phyloP scores from a whole-genome alignment of 164 flowering plant species.

The Euptelea pleiosperma region DNA sequence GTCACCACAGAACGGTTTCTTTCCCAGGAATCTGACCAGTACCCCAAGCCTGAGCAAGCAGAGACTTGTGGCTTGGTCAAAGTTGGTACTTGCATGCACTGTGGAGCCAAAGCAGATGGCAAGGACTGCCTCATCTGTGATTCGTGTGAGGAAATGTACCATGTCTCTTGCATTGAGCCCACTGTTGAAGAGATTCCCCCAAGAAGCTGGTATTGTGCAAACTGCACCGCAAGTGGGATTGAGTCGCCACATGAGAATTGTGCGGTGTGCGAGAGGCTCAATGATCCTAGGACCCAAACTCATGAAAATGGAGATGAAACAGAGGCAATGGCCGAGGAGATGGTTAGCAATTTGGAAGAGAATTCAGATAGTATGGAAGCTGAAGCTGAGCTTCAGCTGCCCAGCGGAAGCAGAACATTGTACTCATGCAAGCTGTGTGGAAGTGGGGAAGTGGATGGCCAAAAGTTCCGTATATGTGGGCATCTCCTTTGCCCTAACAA shows the following conservation, averaged over 20 bases:
- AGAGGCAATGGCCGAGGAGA: constrained; percentile 16
- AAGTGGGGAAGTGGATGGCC: constrained; percentile 27
- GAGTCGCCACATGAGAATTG: constrained; percentile 64
- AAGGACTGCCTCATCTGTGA: constrained; percentile 64
- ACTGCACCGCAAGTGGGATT: constrained; percentile 45
- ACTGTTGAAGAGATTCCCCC: constrained; percentile 51
- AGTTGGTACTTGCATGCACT: constrained; percentile 39
- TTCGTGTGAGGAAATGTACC: constrained; percentile 79
- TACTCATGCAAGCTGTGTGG: constrained; percentile 65
- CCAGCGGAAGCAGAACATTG: constrained; percentile 6
- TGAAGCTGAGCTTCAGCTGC: constrained; percentile 17
- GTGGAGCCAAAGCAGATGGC: constrained; percentile 57
- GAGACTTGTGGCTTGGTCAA: constrained; percentile 26
- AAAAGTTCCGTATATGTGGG: constrained; percentile 38
- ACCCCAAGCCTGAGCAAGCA: constrained; percentile 35
- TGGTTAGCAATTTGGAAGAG: constrained; percentile 34
- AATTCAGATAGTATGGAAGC: constrained; percentile 25
- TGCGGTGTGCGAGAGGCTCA: constrained; percentile 60
- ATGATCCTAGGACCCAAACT: constrained; percentile 19
- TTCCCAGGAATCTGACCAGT: constrained; percentile 31
- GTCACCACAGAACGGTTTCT: constrained; percentile 19
- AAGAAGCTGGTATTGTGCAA: constrained; percentile 69
- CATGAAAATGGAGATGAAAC: constrained; percentile 19
- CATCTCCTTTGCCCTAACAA: constrained; percentile 51
- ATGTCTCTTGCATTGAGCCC: constrained; percentile 65